Evolutionary conservation across 1,284 basidiomycete species (phyloP), one percentile per base, ranked within the genome.

Genomic region (Heterobasidion parviporum): DNA sequence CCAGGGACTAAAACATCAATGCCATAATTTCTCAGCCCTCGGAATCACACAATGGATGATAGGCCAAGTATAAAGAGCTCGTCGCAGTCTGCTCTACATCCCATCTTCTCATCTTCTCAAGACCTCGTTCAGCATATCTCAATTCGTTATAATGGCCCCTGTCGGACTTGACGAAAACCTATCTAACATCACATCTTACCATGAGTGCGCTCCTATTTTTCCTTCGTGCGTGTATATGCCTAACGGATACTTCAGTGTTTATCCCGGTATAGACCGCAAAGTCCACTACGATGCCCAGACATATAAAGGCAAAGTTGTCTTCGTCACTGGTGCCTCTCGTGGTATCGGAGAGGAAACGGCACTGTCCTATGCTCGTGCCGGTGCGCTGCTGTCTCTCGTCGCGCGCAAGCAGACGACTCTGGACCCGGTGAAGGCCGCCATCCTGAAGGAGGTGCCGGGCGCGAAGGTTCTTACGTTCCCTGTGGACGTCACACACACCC

Each of bases 291-390:
- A 52, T 12, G 45, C 38, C 16, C 41, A 53, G 41, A 53, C 55
- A 6, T 53, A 38, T 36, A 41, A 56, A 33, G 59, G 57, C 36
- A 60, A 59, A 35, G 59, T 62, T 4, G 60, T 62, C 20, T 53
- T 61, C 46, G 53, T 60, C 36, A 59, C 60, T 14, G 60, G 59
- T 32, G 59, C 57, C 8, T 54, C 52, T 8, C 51, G 55, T 10
- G 60, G 60, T n/a, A 57, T 61, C 16, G 59, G 60, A 18, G 43
- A 50, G 32, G 54, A 57, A 26, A 48, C 54, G 9, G 60, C 57
- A 3, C 46, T 52, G 20, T 26, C 16, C 6, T 62, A 59, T 20
- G 59, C 59, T 5, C 57, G 51, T 15, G 56, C 59, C 14, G 61
- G 61, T 12, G 57, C 60, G 12, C 53, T 53, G 2, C 33, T 62